Base-by-base conservation (phyloP, 495 filamentous ascomycete species). In the Trichoderma gamsii region DNA sequence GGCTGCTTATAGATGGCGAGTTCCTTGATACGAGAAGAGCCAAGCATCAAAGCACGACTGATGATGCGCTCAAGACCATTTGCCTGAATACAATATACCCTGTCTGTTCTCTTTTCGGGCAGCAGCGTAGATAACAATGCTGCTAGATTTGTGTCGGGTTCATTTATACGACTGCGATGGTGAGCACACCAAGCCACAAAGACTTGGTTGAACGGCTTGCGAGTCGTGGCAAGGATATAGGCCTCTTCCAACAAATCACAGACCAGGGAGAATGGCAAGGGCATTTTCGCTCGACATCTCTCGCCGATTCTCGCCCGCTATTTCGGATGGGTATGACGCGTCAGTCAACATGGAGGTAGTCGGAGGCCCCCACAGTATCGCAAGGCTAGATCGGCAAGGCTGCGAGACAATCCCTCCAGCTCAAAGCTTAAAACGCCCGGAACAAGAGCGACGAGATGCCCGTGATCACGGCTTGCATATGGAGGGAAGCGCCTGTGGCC, bases 51-150 rank as follows among this genome's bases (percentile, higher is more conserved):
- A 35, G 84, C 87, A 69, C 88, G 84, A 13, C 84, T 86, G 13
- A 96, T 82, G 21, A 89, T 80, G 35, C 80, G 81, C 44, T 87
- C 84, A 1, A 96, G 79, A 3, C 79, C 81, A 15, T 76, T 76
- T 18, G 84, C 81, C 69, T 90, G 83, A 0, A 95, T 77, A 68
- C 78, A 79, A 74, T 92, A 96, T 11, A 92, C 88, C 27, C 92
- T 83, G 73, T 96, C 92, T 0, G 83, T 83, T 67, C 91, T 81
- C 71, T 85, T 88, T 69, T 91, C 87, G 0, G 92, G 92, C 21
- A 93, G 83, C 16, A 96, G 79, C 35, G 87, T 86, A 4, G 89
- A 92, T 0, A 95, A 81, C 25, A 95, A 77, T 0, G 88, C 87
- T 2, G 84, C 76, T 43, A 75, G 77, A 70, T 88, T 80, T 3